Evolutionary conservation across 2,329 filamentous ascomycete species (phyloP).

Genomic region (Bipolaris bicolor): DNA sequence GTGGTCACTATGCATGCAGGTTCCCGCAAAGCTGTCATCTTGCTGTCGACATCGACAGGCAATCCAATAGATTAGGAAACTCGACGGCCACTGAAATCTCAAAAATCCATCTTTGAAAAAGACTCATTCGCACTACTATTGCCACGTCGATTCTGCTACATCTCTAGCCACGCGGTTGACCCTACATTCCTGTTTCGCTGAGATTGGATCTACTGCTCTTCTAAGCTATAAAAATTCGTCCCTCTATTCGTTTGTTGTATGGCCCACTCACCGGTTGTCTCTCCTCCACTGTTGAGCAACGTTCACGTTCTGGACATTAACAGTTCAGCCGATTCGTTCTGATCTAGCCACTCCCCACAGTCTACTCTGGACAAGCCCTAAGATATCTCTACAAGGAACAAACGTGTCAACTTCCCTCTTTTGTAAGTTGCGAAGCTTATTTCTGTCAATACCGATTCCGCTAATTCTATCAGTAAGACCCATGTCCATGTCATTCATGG

Average conservation of each 20-base stretch:
- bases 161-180: not conserved
- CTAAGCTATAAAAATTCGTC: slow-evolving; percentile 28
- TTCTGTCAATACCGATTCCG: not conserved
- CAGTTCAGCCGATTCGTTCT: not conserved
- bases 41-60: not conserved
- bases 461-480: slow-evolving; percentile 2
- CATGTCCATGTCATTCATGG: slow-evolving; percentile 19
- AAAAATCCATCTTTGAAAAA: not conserved
- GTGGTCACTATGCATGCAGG: slow-evolving; percentile 15
- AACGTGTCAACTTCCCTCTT: not conserved
- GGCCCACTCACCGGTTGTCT: slow-evolving; percentile 12
- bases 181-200: not conserved
- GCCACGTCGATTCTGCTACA: slow-evolving; percentile 17
- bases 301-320: not conserved
- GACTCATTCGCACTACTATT: slow-evolving; percentile 5
- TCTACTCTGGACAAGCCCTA: not conserved
- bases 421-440: slow-evolving; percentile 2
- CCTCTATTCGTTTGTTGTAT: slow-evolving; percentile 13
- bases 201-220: slow-evolving; percentile 7
- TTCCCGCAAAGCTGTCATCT: slow-evolving; percentile 8
- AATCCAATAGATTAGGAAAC: slow-evolving; percentile 3
- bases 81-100: not conserved
- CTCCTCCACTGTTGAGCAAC: slow-evolving; percentile 2
- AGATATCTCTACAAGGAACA: not conserved
- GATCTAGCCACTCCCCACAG: not conserved